Conservation (phyloP, 768 basidiomycete genomes). For the Tylopilus intermedius region DNA sequence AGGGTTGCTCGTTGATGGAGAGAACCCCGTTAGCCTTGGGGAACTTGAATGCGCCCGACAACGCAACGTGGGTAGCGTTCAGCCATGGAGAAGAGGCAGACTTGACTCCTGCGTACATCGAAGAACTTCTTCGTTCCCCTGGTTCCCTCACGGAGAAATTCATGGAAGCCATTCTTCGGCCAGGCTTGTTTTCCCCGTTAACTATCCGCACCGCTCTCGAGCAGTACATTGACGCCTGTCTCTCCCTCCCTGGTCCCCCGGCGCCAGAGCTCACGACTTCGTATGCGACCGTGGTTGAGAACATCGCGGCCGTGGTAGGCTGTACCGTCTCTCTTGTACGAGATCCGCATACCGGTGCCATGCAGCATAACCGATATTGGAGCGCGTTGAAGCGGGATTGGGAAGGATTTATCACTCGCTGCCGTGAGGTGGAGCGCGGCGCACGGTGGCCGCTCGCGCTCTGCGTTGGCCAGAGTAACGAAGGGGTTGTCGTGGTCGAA, state of each 20-base stretch:
- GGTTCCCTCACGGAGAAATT: conserved; percentile 77
- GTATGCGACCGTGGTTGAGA: conserved; percentile 66
- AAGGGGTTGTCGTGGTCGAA: conserved; percentile 61
- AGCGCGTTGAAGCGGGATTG: conserved; percentile 85
- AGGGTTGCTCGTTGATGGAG: conserved; percentile 70
- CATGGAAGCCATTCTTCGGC: conserved; percentile 76
- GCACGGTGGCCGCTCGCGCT: conserved; percentile 77
- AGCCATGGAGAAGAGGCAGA: conserved; percentile 67
- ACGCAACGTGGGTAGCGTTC: conserved; percentile 49
- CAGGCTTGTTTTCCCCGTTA: conserved; percentile 80
- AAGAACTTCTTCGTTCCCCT: conserved; percentile 68
- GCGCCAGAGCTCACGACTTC: conserved; percentile 55
- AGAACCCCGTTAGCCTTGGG: conserved; percentile 44
- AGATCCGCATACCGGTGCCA: conserved; percentile 74
- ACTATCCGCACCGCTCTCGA: conserved; percentile 80
- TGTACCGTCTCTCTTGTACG: conserved; percentile 71
- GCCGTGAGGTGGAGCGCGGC: conserved; percentile 83
- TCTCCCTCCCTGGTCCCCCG: conserved; percentile 55
- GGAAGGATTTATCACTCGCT: conserved; percentile 92
- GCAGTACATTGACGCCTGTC: conserved; percentile 71
- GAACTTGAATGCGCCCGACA: conserved; percentile 26
- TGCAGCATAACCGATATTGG: conserved; percentile 76
- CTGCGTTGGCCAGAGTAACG: conserved; percentile 38
- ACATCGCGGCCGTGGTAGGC: conserved; percentile 81
- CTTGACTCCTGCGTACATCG: conserved; percentile 81